Percentiles rank a stretch among this genome's conserved stretches.
phyloP scores from a whole-genome alignment of 164 flowering plant genomes.

The Magnolia kwangsiensis region DNA sequence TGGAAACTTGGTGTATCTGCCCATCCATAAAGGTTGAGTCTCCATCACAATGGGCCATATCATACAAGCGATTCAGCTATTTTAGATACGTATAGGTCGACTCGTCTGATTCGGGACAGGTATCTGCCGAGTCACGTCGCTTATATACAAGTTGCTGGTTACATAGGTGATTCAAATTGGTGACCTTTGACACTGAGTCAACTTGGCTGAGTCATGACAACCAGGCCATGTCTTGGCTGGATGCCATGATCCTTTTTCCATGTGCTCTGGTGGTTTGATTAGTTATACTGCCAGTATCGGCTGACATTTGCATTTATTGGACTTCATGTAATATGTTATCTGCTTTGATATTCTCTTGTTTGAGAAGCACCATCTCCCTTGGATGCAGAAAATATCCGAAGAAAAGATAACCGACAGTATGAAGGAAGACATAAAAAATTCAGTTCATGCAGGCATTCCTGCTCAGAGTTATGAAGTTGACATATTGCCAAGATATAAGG shows the following conservation, averaged over 20 bases:
- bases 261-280: not conserved
- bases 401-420: not conserved
- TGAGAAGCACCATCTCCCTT: not conserved
- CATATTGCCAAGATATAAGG: slow-evolving; percentile 31
- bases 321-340: not conserved
- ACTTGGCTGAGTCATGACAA: too few species aligned
- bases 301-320: not conserved
- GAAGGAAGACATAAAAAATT: slow-evolving; percentile 7
- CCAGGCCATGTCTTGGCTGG: not conserved
- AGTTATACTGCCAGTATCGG: not conserved
- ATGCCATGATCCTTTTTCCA: not conserved
- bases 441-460: slow-evolving; percentile 14
- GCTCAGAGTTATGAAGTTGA: slow-evolving; percentile 32
- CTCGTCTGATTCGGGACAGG: too few species aligned
- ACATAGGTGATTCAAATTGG: too few species aligned
- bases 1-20: too few species aligned
- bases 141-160: too few species aligned
- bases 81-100: too few species aligned
- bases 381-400: slow-evolving; percentile 19
- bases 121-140: too few species aligned
- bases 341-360: slow-evolving; percentile 1
- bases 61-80: too few species aligned
- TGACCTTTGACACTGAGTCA: too few species aligned
- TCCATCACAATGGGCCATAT: too few species aligned
- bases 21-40: too few species aligned